Base-by-base conservation (phyloP, 495 filamentous ascomycete species). In the Podospora fimiseda region DNA sequence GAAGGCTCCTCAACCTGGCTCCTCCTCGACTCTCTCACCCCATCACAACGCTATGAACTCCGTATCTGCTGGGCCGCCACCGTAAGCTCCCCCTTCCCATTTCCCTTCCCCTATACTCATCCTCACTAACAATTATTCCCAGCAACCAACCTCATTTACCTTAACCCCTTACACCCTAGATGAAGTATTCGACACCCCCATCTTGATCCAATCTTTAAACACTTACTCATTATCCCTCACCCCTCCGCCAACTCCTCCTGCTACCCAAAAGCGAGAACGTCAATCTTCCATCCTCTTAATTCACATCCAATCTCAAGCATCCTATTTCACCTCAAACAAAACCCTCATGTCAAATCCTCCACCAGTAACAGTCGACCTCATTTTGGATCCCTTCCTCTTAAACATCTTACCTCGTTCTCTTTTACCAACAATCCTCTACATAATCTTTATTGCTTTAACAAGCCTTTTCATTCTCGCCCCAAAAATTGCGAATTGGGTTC, bases 31-130 rank as follows among this genome's bases (percentile, higher is more conserved):
- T 70, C 79, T n/a, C 76, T 98, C 45, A 75, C 67, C 16, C 76
- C 81, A 16, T 79, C 82, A 9, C 85, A 86, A 60, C 81, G 91
- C 53, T 95, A 97, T 74, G 93, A 98, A 73, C 81, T 95, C 27
- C 81, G 93, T 19, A 76, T 96, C 55, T 98, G 93, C 70, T 98
- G 93, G 93, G 74, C 87, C 56, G 93, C 93, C 40, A 94, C 84
- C 24, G 92, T 95, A 80, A 69, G 86, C 77, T 18, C 13, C 9
- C 20, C n/a, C 33, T 44, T 23, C 5, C 45, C 18, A 9, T 16
- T 41, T 20, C 30, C 15, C 7, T 15, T 18, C 33, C 7, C 55
- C 22, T 8, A 36, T 27, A n/a, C 23, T 16, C 18, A 23, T 2
- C 36, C 15, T 16, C 1, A 45, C 27, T 33, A 43, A 38, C 22